These are phyloP conservation scores for Fomitiporia mediterranea DNA, from an alignment of 1,284 basidiomycete genomes.

Conservation along the genomic window DNA sequence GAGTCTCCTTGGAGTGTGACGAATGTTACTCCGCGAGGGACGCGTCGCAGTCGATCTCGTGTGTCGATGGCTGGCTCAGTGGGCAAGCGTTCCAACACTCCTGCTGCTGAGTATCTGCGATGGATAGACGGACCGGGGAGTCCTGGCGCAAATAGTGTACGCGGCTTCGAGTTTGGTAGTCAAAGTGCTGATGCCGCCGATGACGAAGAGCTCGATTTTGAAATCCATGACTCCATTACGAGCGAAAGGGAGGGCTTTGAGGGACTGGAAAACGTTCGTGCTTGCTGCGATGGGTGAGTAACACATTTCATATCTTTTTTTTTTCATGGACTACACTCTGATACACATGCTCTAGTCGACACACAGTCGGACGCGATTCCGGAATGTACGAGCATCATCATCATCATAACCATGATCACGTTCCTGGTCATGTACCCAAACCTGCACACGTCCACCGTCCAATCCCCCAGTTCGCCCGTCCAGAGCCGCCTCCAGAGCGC, in stretches of 20 bases:
- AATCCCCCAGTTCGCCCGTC: slow-evolving; percentile 10
- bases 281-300: slow-evolving; percentile 80
- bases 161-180: slow-evolving; percentile 41
- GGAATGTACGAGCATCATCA: slow-evolving; percentile 48
- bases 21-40: slow-evolving; percentile 66
- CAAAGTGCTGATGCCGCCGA: slow-evolving; percentile 49
- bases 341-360: slow-evolving; percentile 35
- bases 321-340: too few species aligned
- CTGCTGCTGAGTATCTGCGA: slow-evolving; percentile 83
- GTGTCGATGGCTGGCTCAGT: slow-evolving; percentile 66
- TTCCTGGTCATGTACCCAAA: slow-evolving; percentile 25
- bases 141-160: slow-evolving; percentile 59
- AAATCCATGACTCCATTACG: slow-evolving; percentile 67
- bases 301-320: not conserved
- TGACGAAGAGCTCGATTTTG: slow-evolving; percentile 77
- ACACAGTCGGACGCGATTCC: slow-evolving; percentile 67
- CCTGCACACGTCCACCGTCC: slow-evolving; percentile 23
- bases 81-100: slow-evolving; percentile 82
- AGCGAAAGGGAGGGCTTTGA: slow-evolving; percentile 80
- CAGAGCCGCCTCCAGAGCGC: slow-evolving; percentile 7
- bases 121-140: slow-evolving; percentile 59
- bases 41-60: slow-evolving; percentile 62
- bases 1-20: slow-evolving; percentile 62
- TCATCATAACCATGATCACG: slow-evolving; percentile 47
- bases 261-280: slow-evolving; percentile 90